Evolutionary conservation across 345 rosid species (phyloP), one percentile per base, ranked within the genome.

Genomic region (Anacardium occidentale): DNA sequence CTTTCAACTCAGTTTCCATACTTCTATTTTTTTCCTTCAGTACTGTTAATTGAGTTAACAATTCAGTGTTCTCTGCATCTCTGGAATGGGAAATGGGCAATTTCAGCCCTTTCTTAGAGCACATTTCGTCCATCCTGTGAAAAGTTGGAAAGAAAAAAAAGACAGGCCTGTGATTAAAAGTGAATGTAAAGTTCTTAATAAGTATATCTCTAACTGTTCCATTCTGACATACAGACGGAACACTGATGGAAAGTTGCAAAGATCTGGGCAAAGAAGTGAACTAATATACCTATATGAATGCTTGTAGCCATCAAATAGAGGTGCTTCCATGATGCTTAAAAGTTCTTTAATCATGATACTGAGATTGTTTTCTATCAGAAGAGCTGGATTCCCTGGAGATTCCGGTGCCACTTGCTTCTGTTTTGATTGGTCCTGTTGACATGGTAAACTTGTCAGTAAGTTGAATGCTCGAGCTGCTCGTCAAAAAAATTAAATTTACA

Each of bases 1-100:
- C 98, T 82, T 86, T 93, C 76, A 96, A 81, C 81, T 96, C 98
- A 62, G 78, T 74, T 76, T 90, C 98, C 95, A 91, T 93, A 7
- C 74, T 52, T 76, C 74, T 79, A 79, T 91, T 96, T 84, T 79
- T 89, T 75, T 91, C 93, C 80, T 77, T 86, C 51, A 85, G 75
- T 18, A 77, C 63, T 21, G 75, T 80, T 76, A 87, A 61, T 71
- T 88, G 91, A 18, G 71, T 80, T 71, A 76, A 74, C 75, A 86
- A 44, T 76, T 86, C 86, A 17, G 77, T 26, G 65, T 65, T 82
- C 75, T 73, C 73, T 25, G 77, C 84, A 64, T 74, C 75, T 62
- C 74, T 69, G 63, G 76, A 75, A 40, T 25, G 53, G 34, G 53
- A 78, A 58, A 20, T 62, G 51, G 64, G 65, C 11, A 10, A 5